phyloP scores from a whole-genome alignment of 108 stramenopile species.

The Epipyxis sp. region DNA sequence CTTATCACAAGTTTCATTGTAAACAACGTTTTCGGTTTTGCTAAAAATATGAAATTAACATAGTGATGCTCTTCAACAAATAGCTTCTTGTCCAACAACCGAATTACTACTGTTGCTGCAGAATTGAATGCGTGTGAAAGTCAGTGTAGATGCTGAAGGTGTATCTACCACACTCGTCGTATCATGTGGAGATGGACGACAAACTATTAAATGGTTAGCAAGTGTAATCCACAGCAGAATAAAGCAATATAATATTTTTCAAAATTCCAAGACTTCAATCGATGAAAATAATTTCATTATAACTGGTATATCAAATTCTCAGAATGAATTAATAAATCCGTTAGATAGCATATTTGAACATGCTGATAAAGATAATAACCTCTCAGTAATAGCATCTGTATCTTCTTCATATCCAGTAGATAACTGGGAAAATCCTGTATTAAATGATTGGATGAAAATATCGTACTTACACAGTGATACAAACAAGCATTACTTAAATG shows the following conservation, averaged over 20 bases:
- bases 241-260: neutral
- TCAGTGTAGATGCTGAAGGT: too few relatives aligned
- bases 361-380: neutral
- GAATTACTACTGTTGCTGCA: too few relatives aligned
- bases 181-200: neutral
- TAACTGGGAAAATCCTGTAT: slow-evolving; percentile 10
- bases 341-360: neutral
- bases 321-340: slow-evolving; percentile 3
- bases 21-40: too few relatives aligned
- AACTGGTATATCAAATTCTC: neutral
- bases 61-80: too few relatives aligned
- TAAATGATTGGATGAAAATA: neutral
- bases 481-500: neutral
- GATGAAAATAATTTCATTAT: neutral
- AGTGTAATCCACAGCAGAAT: neutral
- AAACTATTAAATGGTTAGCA: slow-evolving; percentile 3
- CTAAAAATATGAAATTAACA: too few relatives aligned
- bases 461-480: neutral
- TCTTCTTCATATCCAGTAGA: neutral
- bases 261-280: neutral
- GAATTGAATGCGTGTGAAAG: too few relatives aligned
- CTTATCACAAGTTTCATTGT: too few relatives aligned
- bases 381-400: neutral
- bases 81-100: too few relatives aligned
- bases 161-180: too few relatives aligned